Conservation (phyloP, 2,329 filamentous ascomycete species). For the Nakataea oryzae region DNA sequence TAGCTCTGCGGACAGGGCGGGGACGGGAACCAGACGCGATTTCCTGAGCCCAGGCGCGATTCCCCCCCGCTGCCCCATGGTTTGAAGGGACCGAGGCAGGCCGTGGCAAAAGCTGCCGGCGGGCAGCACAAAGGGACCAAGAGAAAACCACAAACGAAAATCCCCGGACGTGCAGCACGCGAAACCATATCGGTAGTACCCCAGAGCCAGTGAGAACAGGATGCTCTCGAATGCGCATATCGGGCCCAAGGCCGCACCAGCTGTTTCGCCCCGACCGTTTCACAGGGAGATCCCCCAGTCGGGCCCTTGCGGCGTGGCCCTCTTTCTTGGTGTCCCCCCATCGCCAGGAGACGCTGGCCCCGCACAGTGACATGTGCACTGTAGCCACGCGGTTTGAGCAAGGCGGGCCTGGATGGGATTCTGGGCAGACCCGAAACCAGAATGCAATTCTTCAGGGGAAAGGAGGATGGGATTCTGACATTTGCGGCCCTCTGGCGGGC, state of each 20-base stretch:
- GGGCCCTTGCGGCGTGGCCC: neutral
- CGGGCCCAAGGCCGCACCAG: neutral
- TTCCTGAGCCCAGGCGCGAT: neutral
- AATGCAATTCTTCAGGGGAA: constrained; percentile 1
- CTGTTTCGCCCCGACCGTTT: constrained; percentile 1
- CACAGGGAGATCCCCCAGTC: neutral
- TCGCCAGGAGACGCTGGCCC: neutral
- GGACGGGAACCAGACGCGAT: neutral
- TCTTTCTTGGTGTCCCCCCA: neutral
- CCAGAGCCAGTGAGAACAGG: neutral
- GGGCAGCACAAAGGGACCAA: neutral
- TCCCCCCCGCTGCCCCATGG: neutral
- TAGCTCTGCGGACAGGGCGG: neutral
- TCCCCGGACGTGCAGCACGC: neutral
- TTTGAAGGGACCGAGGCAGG: neutral
- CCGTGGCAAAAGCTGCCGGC: neutral
- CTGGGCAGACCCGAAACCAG: constrained; percentile 2
- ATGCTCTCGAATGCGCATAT: neutral
- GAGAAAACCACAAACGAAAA: neutral
- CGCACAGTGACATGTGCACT: neutral
- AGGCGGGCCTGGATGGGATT: constrained; percentile 1
- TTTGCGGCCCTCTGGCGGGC: neutral
- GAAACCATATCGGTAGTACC: neutral
- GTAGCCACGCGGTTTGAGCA: neutral
- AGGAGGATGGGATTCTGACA: neutral